Percentiles rank a stretch among this genome's conserved stretches.
Evolutionary conservation across 768 basidiomycete species (phyloP).

Genomic region (Filobasidium floriforme): DNA sequence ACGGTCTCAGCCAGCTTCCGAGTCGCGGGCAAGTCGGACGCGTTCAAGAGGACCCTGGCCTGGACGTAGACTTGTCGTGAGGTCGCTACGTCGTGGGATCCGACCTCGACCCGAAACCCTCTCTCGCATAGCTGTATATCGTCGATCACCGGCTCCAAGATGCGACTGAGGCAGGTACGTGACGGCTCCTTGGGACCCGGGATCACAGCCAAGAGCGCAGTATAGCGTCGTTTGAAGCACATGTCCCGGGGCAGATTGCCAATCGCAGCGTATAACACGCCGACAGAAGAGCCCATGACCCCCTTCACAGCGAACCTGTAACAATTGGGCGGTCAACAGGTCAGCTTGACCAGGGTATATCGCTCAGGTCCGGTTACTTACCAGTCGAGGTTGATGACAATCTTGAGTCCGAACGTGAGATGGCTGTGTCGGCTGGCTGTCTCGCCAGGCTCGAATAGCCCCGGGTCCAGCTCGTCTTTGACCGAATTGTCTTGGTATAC

Average conservation of each 20-base stretch:
- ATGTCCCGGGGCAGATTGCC: too few relatives aligned
- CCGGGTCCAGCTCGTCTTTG: not conserved
- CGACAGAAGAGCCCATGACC: not conserved
- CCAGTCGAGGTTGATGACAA: conserved; percentile 9
- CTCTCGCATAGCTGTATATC: conserved; percentile 3
- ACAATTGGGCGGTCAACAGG: not conserved
- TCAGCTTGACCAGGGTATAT: too few relatives aligned
- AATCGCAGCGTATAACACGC: conserved; percentile 2
- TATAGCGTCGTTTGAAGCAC: conserved; percentile 8
- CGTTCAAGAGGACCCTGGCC: conserved; percentile 2
- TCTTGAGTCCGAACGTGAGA: not conserved
- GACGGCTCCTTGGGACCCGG: conserved; percentile 3
- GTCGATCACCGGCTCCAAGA: conserved; percentile 1
- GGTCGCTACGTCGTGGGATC: not conserved
- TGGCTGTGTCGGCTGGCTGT: not conserved
- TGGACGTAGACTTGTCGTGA: not conserved
- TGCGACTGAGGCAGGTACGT: not conserved
- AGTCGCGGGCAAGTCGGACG: conserved; percentile 5
- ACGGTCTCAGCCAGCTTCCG: not conserved
- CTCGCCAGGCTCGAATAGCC: not conserved
- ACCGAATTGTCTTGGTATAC: not conserved
- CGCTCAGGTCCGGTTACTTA: not conserved
- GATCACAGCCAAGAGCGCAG: not conserved
- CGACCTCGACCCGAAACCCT: not conserved
- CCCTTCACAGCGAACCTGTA: conserved; percentile 1